Percentiles rank a stretch among this genome's conserved stretches.
phyloP scores from a whole-genome alignment of 2,329 filamentous ascomycete genomes.

The Atkinsonella hypoxylon region DNA sequence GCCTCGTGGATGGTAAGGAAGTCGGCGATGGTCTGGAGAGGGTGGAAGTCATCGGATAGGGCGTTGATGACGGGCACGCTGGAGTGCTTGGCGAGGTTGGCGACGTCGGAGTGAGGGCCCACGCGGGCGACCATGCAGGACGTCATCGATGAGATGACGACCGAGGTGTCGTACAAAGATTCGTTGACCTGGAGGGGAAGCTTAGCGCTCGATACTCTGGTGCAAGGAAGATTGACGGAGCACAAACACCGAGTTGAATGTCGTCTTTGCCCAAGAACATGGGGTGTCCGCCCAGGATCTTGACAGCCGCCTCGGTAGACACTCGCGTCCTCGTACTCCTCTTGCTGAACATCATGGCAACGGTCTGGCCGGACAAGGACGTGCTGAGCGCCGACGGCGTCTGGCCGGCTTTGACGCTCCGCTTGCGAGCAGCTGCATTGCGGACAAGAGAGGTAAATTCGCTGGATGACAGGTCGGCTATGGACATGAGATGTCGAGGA shows the following conservation, averaged over 20 bases:
- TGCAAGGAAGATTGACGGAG: slow-evolving; percentile 1
- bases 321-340: slow-evolving; percentile 86
- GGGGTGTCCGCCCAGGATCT: slow-evolving; percentile 78
- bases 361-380: slow-evolving; percentile 60
- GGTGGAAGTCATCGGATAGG: slow-evolving; percentile 83
- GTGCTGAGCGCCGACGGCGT: slow-evolving; percentile 44
- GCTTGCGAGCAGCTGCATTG: slow-evolving; percentile 70
- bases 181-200: slow-evolving; percentile 59
- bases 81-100: slow-evolving; percentile 57
- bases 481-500: slow-evolving; percentile 83
- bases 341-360: slow-evolving; percentile 97
- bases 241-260: slow-evolving; percentile 77
- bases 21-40: slow-evolving; percentile 88
- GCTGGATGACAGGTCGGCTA: slow-evolving; percentile 66
- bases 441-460: slow-evolving; percentile 76
- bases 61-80: slow-evolving; percentile 77
- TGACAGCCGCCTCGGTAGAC: slow-evolving; percentile 82
- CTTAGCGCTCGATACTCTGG: background rate
- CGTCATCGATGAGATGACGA: slow-evolving; percentile 90
- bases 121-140: slow-evolving; percentile 74
- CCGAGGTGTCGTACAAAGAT: slow-evolving; percentile 81
- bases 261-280: slow-evolving; percentile 97
- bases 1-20: slow-evolving; percentile 80
- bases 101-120: slow-evolving; percentile 63
- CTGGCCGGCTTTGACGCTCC: slow-evolving; percentile 56